These are phyloP conservation scores for Coprinopsis sp. DNA, from an alignment of 768 basidiomycete species.

Conservation along the genomic window DNA sequence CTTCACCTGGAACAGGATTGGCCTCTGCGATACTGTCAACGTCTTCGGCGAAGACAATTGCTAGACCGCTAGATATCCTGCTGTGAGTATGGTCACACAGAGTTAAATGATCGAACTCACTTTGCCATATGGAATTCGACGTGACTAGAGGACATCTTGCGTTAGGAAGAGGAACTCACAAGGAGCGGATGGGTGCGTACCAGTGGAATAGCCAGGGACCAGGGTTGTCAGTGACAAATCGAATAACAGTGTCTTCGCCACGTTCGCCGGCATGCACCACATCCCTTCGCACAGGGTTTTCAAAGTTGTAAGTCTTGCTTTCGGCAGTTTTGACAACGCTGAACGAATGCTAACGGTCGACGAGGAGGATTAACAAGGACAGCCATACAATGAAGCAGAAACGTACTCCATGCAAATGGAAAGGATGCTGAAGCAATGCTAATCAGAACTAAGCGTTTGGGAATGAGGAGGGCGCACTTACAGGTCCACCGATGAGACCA, in stretches of 20 bases:
- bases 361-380: neutral
- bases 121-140: conserved; percentile 34
- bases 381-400: neutral
- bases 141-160: conserved; percentile 19
- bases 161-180: neutral
- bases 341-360: conserved; percentile 27
- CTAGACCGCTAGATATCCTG: conserved; percentile 9
- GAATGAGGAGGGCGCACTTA: conserved; percentile 12
- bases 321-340: conserved; percentile 36
- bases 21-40: neutral
- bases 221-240: conserved; percentile 62
- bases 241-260: conserved; percentile 46
- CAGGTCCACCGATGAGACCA: conserved; percentile 19
- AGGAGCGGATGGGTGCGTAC: conserved; percentile 11
- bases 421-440: conserved; percentile 18
- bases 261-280: conserved; percentile 39
- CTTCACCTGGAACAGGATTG: conserved; percentile 12
- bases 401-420: conserved; percentile 27
- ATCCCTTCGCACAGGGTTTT: conserved; percentile 52
- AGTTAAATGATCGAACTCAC: conserved; percentile 14
- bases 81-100: neutral
- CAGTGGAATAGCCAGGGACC: conserved; percentile 56
- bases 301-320: conserved; percentile 30
- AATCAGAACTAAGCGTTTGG: neutral
- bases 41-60: conserved; percentile 16